Percentiles rank a stretch among this genome's conserved stretches.
These are phyloP conservation scores for Beauveria australis DNA, from an alignment of 2,329 filamentous ascomycete genomes.

Conservation along the genomic window DNA sequence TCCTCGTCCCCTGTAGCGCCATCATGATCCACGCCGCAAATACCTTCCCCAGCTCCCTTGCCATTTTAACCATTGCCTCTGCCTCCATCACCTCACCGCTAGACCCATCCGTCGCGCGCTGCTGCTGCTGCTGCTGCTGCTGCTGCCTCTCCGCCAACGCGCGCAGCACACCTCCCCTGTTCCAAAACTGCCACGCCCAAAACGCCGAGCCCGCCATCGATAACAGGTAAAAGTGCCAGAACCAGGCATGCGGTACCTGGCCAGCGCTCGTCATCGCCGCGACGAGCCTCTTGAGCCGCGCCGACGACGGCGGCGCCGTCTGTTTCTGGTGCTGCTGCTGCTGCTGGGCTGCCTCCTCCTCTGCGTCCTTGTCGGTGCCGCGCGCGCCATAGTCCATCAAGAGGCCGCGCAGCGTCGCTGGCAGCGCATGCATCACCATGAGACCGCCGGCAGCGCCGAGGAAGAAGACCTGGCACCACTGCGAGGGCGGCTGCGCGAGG, in stretches of 20 bases:
- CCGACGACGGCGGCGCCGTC: background rate
- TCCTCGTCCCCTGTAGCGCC: slow-evolving; percentile 63
- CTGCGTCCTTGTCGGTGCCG: slow-evolving; percentile 17
- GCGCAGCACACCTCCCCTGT: slow-evolving; percentile 44
- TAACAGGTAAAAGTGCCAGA: slow-evolving; percentile 75
- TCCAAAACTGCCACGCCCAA: slow-evolving; percentile 61
- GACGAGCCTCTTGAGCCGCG: slow-evolving; percentile 21
- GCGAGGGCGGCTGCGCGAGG: slow-evolving; percentile 18
- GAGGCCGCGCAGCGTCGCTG: slow-evolving; percentile 33
- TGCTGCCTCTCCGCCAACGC: slow-evolving; percentile 31
- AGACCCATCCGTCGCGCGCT: background rate
- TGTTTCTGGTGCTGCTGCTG: background rate
- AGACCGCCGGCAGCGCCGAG: slow-evolving; percentile 32
- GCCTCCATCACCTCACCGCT: background rate
- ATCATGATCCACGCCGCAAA: slow-evolving; percentile 63
- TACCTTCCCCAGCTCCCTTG: slow-evolving; percentile 55
- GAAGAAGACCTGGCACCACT: slow-evolving; percentile 40
- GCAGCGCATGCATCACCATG: slow-evolving; percentile 34
- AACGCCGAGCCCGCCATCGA: slow-evolving; percentile 63
- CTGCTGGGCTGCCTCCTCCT: background rate
- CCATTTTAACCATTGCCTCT: slow-evolving; percentile 32
- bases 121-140: background rate
- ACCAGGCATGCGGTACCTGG: slow-evolving; percentile 81
- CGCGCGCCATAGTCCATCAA: slow-evolving; percentile 46
- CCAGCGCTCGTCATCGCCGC: slow-evolving; percentile 24